Conservation (phyloP, 352 stramenopile genomes). For the Globisporangium uncinulatum region DNA sequence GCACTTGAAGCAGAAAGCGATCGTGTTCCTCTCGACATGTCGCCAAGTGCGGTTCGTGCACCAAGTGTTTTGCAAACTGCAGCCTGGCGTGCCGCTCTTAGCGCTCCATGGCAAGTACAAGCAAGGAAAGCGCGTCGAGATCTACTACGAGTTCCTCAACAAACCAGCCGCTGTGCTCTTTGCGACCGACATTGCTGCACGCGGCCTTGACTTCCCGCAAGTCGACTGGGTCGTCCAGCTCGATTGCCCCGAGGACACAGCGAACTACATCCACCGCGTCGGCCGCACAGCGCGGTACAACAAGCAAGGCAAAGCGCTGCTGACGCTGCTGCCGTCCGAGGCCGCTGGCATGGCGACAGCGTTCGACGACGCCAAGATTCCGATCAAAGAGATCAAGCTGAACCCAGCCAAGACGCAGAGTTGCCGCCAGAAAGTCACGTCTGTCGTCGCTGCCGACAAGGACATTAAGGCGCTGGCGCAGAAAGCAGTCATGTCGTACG, state of each 20-base stretch:
- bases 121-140: conserved; percentile 95
- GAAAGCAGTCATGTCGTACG: conserved; percentile 98
- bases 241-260: conserved; percentile 96
- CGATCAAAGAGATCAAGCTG: conserved; percentile 94
- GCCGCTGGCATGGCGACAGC: conserved; percentile 81
- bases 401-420: conserved; percentile 95
- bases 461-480: conserved; percentile 94
- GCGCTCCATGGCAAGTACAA: conserved; percentile 99
- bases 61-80: conserved; percentile 95
- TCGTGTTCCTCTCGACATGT: conserved; percentile 98
- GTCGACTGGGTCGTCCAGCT: conserved; percentile 99
- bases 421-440: conserved; percentile 90
- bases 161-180: conserved; percentile 94
- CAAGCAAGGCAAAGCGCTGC: conserved; percentile 90
- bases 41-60: conserved; percentile 95
- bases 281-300: conserved; percentile 95
- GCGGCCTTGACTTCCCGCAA: conserved; percentile 97
- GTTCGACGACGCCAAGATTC: conserved; percentile 91
- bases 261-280: conserved; percentile 98
- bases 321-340: conserved; percentile 92
- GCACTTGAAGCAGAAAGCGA: conserved; percentile 97
- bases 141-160: conserved; percentile 99
- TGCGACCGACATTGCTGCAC: conserved; percentile 97
- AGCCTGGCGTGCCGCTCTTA: conserved; percentile 95
- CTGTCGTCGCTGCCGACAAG: conserved; percentile 90